phyloP scores from a whole-genome alignment of 805 yeast genomes.

The Zygosaccharomyces lentus region DNA sequence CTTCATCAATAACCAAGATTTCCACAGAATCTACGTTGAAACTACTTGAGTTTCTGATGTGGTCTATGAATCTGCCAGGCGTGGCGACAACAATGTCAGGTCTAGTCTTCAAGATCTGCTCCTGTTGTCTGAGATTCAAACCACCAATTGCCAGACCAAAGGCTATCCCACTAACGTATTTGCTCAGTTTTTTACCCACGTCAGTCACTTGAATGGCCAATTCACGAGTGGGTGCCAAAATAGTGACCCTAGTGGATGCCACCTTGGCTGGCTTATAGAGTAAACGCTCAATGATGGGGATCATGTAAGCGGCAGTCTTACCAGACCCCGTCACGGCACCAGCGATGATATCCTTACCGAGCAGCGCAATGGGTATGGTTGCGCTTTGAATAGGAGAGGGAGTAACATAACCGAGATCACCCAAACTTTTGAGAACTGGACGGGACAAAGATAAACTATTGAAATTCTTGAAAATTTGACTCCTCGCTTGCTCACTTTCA shows the following conservation, averaged over 20 bases:
- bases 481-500: conserved; percentile 52
- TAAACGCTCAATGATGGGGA: conserved; percentile 90
- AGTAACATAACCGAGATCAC: conserved; percentile 72
- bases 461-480: conserved; percentile 58
- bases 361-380: conserved; percentile 84
- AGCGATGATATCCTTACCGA: conserved; percentile 96
- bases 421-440: conserved; percentile 80
- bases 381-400: conserved; percentile 96
- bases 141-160: conserved; percentile 99
- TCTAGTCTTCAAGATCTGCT: conserved; percentile 82
- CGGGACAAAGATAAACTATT: conserved; percentile 78
- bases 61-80: conserved; percentile 98
- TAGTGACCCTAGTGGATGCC: conserved; percentile 85
- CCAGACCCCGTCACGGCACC: conserved; percentile 99
- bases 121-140: conserved; percentile 89
- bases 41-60: conserved; percentile 89
- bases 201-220: conserved; percentile 94
- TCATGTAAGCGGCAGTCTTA: conserved; percentile 97
- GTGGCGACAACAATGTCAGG: conserved; percentile 98
- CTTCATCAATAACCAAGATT: conserved; percentile 92
- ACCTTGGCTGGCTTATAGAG: conserved; percentile 81
- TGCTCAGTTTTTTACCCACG: conserved; percentile 82
- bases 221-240: conserved; percentile 95
- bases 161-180: conserved; percentile 67
- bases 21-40: conserved; percentile 89